These are phyloP conservation scores for Epichloe baconii DNA, from an alignment of 2,329 filamentous ascomycete genomes.

Conservation along the genomic window DNA sequence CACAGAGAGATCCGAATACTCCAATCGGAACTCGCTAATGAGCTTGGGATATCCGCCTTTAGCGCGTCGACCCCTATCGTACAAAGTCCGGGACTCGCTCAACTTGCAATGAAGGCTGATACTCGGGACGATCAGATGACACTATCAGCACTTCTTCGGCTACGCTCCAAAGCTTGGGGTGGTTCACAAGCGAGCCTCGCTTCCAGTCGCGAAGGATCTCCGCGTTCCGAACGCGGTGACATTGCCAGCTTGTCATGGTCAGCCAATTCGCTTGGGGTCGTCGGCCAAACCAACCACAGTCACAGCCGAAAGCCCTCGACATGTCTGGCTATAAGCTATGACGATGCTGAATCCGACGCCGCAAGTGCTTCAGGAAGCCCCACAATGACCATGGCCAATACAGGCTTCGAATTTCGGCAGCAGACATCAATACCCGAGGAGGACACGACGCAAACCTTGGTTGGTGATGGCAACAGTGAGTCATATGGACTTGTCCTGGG, in stretches of 20 bases:
- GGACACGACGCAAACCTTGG: background rate
- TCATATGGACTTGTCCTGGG: background rate
- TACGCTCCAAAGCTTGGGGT: slow-evolving; percentile 68
- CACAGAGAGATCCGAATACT: slow-evolving; percentile 91
- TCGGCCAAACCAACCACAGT: background rate
- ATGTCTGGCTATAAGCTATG: slow-evolving; percentile 34
- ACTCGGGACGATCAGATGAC: slow-evolving; percentile 55
- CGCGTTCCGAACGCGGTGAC: slow-evolving; percentile 35
- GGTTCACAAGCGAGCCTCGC: slow-evolving; percentile 63
- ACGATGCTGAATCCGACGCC: slow-evolving; percentile 33
- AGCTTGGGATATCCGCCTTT: slow-evolving; percentile 39
- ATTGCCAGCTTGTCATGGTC: slow-evolving; percentile 11
- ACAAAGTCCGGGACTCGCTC: slow-evolving; percentile 61
- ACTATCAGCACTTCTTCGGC: slow-evolving; percentile 55
- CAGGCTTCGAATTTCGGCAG: slow-evolving; percentile 8
- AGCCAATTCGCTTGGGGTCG: slow-evolving; percentile 3
- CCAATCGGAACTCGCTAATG: slow-evolving; percentile 83
- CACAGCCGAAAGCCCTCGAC: slow-evolving; percentile 36
- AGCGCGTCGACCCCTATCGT: slow-evolving; percentile 33
- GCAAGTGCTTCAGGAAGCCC: slow-evolving; percentile 36
- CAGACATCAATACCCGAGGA: background rate
- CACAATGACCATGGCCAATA: slow-evolving; percentile 31
- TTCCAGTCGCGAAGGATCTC: slow-evolving; percentile 39
- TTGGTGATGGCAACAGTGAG: background rate
- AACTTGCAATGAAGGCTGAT: slow-evolving; percentile 55